Percentiles rank a stretch among this genome's conserved stretches.
phyloP scores from a whole-genome alignment of 306 rosid genomes.

The Rosa lucieae region DNA sequence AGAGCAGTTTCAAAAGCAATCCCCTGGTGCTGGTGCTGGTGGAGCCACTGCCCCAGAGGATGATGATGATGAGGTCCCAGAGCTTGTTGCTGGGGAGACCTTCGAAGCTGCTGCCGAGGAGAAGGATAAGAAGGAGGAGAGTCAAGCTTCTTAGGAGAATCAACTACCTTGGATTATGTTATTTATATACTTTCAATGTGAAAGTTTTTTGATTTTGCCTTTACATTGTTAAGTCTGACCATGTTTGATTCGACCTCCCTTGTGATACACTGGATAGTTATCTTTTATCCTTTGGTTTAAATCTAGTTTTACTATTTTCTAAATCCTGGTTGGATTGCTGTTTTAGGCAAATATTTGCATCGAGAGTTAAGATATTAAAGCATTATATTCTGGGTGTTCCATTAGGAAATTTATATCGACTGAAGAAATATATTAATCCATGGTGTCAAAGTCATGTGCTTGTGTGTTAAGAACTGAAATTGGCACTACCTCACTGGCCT shows the following conservation, averaged over 20 bases:
- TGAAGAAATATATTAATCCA: no score
- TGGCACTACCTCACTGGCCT: background rate
- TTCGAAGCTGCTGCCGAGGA: slow-evolving; percentile 91
- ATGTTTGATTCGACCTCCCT: slow-evolving; percentile 21
- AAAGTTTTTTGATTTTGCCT: slow-evolving; percentile 24
- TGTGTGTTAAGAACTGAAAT: background rate
- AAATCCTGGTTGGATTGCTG: background rate
- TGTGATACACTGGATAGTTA: slow-evolving; percentile 24
- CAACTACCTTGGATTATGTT: slow-evolving; percentile 35
- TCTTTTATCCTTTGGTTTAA: slow-evolving; percentile 1
- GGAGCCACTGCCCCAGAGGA: slow-evolving; percentile 50
- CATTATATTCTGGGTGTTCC: background rate
- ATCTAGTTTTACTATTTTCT: slow-evolving; percentile 1
- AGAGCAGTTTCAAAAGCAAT: slow-evolving; percentile 85
- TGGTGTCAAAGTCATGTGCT: no score
- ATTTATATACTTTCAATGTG: slow-evolving; percentile 38
- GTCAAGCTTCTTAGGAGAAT: slow-evolving; percentile 42
- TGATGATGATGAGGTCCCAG: slow-evolving; percentile 84
- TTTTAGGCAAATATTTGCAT: background rate
- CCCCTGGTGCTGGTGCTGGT: slow-evolving; percentile 62
- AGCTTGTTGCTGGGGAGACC: slow-evolving; percentile 83
- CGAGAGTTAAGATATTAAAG: background rate
- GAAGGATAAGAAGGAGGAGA: slow-evolving; percentile 48
- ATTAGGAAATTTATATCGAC: background rate
- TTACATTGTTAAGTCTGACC: slow-evolving; percentile 11